These are phyloP conservation scores for Blastomyces silverae DNA, from an alignment of 2,329 filamentous ascomycete genomes.

Conservation along the genomic window DNA sequence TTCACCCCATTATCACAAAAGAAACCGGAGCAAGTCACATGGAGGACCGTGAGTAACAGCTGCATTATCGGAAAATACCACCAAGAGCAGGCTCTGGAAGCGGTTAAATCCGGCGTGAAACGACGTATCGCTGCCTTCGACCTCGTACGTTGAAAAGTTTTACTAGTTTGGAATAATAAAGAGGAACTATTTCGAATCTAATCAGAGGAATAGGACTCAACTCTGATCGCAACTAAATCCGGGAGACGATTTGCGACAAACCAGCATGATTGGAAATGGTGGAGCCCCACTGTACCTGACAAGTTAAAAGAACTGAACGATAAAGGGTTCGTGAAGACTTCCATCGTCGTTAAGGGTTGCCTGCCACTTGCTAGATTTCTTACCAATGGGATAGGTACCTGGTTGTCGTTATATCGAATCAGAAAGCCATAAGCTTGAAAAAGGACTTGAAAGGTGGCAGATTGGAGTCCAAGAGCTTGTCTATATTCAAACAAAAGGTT, in stretches of 20 bases:
- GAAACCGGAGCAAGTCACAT: conserved; percentile 65
- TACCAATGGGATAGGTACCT: conserved; percentile 52
- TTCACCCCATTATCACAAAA: conserved; percentile 85
- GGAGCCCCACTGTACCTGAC: conserved; percentile 63
- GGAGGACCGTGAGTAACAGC: conserved; percentile 60
- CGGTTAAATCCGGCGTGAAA: conserved; percentile 19
- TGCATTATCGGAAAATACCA: conserved; percentile 69
- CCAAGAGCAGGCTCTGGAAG: conserved; percentile 8
- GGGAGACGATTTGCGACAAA: conserved; percentile 69
- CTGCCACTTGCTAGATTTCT: conserved; percentile 15
- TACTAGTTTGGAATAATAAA: background rate
- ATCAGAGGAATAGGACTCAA: conserved; percentile 62
- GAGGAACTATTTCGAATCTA: background rate
- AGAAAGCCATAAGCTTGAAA: conserved; percentile 72
- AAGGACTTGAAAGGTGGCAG: conserved; percentile 65
- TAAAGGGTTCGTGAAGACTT: conserved; percentile 51
- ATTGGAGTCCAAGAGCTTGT: conserved; percentile 58
- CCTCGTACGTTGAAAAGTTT: conserved; percentile 31
- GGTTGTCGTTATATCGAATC: conserved; percentile 79
- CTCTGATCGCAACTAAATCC: conserved; percentile 70
- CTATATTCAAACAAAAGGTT: conserved; percentile 78
- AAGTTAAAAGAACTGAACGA: conserved; percentile 61
- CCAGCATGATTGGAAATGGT: conserved; percentile 89
- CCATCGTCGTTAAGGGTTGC: background rate
- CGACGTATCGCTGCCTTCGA: conserved; percentile 44